Evolutionary conservation across 352 stramenopile genomes (phyloP), one percentile per base, ranked within the genome.

Genomic region (Globisporangium canariense): DNA sequence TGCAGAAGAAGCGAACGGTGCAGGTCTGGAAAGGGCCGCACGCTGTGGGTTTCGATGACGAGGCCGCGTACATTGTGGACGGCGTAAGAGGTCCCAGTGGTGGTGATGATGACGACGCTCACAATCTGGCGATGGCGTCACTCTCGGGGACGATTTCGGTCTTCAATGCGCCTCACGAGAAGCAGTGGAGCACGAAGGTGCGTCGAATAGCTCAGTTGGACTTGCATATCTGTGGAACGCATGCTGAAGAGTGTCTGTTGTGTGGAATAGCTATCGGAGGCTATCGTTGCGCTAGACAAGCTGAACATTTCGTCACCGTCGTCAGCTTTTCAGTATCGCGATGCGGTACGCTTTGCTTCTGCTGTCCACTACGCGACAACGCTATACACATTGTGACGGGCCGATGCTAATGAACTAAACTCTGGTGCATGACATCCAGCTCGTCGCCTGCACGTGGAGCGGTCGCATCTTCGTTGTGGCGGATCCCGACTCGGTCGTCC

Each of bases 381-480:
- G 4, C 18, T 56, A 9, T 13, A 20, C 11, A 25, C 28, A n/a
- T 8, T n/a, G 4, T 18, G 5, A 30, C 30, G 34, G 1, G 30
- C 18, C 43, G 14, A 13, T 58, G 20, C 25, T 60, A 22, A 25
- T 28, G 32, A 36, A 36, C 32, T 5, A 36, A 36, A 36, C 32
- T 36, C 32, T 36, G 32, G 7, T 36, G 4, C 1, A 16, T 30
- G 3, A 25, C 14, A 13, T 30, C 8, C 41, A 93, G 82, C 71
- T 93, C 54, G 68, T 91, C 9, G 76, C 70, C 3, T 91, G 81
- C 49, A 91, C 79, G 36, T 93, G 84, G 84, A 91, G 79, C 66
- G 84, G 85, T 2, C 64, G 77, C 58, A 60, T 91, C 28, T 88
- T 80, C 61, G 73, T 74, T 25, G 75, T 90, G 20, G 60, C 77